These are phyloP conservation scores for Catharanthus roseus DNA, from an alignment of 257 asterid species.

Conservation along the genomic window DNA sequence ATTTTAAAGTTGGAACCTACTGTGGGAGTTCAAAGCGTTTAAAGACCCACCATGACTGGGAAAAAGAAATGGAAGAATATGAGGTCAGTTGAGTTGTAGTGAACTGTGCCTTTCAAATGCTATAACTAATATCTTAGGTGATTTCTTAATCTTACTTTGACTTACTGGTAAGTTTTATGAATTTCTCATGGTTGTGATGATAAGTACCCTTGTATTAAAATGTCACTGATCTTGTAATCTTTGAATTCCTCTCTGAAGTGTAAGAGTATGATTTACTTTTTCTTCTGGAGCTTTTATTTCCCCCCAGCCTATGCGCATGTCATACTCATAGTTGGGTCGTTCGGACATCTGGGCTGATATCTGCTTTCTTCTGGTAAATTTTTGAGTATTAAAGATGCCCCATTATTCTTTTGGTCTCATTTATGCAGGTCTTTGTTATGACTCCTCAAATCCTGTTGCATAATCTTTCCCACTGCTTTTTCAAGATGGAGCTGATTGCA, in stretches of 20 bases:
- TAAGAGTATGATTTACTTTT: not conserved
- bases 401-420: not conserved
- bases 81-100: constrained; percentile 60
- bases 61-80: constrained; percentile 63
- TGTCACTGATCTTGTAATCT: not conserved
- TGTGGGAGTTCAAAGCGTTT: constrained; percentile 55
- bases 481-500: constrained; percentile 68
- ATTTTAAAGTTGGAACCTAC: constrained; percentile 64
- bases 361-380: not conserved
- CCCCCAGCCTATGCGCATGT: not conserved
- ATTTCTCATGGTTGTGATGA: not conserved
- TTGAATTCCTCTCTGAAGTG: not conserved
- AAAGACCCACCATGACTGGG: constrained; percentile 58
- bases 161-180: not conserved
- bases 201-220: not conserved
- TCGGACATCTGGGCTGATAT: not conserved
- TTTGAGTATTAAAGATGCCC: not conserved
- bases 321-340: not conserved
- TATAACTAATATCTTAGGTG: not conserved
- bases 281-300: not conserved
- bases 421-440: constrained; percentile 88
- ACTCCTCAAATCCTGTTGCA: constrained; percentile 80
- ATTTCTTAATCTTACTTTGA: not conserved
- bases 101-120: constrained; percentile 1
- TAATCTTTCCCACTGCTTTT: constrained; percentile 72